phyloP scores from a whole-genome alignment of 495 filamentous ascomycete genomes.

The Friedmanniomyces endolithicus region DNA sequence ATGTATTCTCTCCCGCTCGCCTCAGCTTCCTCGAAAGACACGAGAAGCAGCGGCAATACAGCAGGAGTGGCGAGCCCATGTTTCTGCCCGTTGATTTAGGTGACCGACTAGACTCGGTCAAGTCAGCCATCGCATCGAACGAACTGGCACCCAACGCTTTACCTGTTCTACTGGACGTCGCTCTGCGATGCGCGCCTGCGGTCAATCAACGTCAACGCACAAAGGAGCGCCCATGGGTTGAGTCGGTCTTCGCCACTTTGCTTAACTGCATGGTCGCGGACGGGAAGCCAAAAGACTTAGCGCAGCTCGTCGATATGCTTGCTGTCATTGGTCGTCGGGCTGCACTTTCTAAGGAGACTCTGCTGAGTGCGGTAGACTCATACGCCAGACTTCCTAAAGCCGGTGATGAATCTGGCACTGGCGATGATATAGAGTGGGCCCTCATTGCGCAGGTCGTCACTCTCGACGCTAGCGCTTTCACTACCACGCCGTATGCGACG shows the following conservation, averaged over 20 bases:
- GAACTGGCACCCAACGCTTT: conserved; percentile 1
- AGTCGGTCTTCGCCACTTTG: conserved; percentile 24
- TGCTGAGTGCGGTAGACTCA: neutral
- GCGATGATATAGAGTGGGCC: neutral
- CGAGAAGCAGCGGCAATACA: conserved; percentile 21
- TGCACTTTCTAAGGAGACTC: neutral
- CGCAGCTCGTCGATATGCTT: neutral
- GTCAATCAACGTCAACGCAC: conserved; percentile 15
- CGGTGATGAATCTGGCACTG: neutral
- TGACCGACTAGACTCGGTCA: neutral
- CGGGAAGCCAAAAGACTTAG: neutral
- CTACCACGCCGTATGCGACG: neutral
- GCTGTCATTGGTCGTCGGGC: neutral
- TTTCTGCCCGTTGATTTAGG: neutral
- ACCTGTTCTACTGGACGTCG: conserved; percentile 25
- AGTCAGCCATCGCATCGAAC: neutral
- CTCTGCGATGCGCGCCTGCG: conserved; percentile 17
- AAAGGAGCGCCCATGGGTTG: conserved; percentile 26
- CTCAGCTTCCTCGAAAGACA: conserved; percentile 28
- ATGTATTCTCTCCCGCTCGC: conserved; percentile 58
- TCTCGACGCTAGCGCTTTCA: neutral
- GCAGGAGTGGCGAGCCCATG: neutral
- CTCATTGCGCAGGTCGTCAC: neutral
- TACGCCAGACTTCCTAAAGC: neutral
- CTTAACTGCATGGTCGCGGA: conserved; percentile 16